These are phyloP conservation scores for Leccinum broughii DNA, from an alignment of 768 basidiomycete species.

Conservation along the genomic window DNA sequence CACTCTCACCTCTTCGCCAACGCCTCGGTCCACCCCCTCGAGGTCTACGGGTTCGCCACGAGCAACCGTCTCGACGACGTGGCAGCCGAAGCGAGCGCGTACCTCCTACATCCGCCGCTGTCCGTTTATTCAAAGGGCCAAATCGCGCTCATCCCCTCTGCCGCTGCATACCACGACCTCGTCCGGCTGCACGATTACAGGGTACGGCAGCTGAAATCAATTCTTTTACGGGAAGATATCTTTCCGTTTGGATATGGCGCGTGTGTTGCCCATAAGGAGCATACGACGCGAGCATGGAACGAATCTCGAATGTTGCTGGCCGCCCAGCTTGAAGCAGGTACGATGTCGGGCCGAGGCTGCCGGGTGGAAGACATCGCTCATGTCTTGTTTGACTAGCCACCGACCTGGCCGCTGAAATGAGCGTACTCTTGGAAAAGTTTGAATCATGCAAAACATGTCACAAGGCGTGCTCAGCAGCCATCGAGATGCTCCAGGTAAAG, in stretches of 20 bases:
- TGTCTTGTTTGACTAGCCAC: constrained; percentile 42
- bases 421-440: constrained; percentile 45
- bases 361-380: constrained; percentile 8
- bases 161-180: constrained; percentile 63
- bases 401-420: constrained; percentile 71
- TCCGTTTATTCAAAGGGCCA: constrained; percentile 52
- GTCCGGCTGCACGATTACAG: constrained; percentile 55
- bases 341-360: not conserved
- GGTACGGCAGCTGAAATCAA: constrained; percentile 49
- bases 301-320: constrained; percentile 46
- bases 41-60: constrained; percentile 60
- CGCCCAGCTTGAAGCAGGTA: constrained; percentile 55
- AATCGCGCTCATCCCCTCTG: constrained; percentile 54
- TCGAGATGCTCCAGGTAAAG: constrained; percentile 67
- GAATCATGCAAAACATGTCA: constrained; percentile 51
- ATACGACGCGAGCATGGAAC: constrained; percentile 52
- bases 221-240: constrained; percentile 58
- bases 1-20: constrained; percentile 56
- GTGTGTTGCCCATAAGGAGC: constrained; percentile 52
- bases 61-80: constrained; percentile 43
- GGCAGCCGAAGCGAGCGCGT: constrained; percentile 59
- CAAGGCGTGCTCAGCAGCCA: constrained; percentile 62
- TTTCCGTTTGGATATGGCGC: constrained; percentile 74
- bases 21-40: constrained; percentile 50
- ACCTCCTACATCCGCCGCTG: constrained; percentile 54